Base-by-base conservation (phyloP, 2,329 filamentous ascomycete genomes). In the Colletotrichum eremochloae region DNA sequence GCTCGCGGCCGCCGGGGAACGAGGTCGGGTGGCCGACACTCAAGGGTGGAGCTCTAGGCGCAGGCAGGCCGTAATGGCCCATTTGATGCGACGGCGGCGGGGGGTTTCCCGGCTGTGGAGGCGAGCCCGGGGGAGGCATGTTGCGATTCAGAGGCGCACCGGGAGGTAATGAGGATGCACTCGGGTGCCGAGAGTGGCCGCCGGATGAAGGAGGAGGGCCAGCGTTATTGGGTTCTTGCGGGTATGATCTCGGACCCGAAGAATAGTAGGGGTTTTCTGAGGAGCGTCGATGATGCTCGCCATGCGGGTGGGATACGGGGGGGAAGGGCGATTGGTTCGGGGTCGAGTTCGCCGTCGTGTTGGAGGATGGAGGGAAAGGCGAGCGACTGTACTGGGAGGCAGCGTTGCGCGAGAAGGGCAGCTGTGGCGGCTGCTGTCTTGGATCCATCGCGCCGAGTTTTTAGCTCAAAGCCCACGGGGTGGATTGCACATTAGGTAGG, bases 1-100 rank as follows among this genome's bases (percentile, higher is more conserved):
- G 80, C 68, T 88, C 86, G 71, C 90, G 88, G 46, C 86, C 81
- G 5, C 84, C 81, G 0, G 84, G 81, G 63, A 87, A 87, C 5
- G 85, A 81, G 29, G 80, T 81, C 1, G 85, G 82, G 3, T 83
- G 84, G 1, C 85, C 84, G 31, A 84, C 82, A 50, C 82, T 78
- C 31, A 84, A 78, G 6, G 82, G 80, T 63, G 84, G 84, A 18
- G 83, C 82, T 53, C 85, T 80, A 8, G 86, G 86, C 14, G 84
- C 83, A 24, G 86, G 86, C 38, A 86, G 81, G 3, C 83, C 81
- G 68, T 87, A 88, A 71, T 81, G 78, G 74, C 80, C 76, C 75
- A 82, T 76, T 80, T 74, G 74, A 65, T 75, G 79, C 64, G 77
- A 72, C 70, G 77, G 81, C 48, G 77, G 80, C 46, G 75, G 79